A percentile compares a stretch with the other conserved stretches of the same genome.
Evolutionary conservation across 2,329 filamentous ascomycete genomes (phyloP).

Genomic region (Ascocoryne sarcoides): DNA sequence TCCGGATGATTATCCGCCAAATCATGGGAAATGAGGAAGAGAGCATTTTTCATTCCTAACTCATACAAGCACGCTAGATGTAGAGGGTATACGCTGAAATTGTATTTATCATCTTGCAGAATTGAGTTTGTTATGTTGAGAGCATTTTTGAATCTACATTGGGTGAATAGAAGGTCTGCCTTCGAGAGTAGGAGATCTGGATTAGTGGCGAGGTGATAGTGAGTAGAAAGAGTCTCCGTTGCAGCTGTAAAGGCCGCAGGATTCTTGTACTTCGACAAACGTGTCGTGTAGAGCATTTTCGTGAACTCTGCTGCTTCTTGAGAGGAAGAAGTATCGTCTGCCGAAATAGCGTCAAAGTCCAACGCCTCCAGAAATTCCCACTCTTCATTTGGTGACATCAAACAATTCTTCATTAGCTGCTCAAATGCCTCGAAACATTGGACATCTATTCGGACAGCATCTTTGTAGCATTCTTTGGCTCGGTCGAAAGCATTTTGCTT

Average conservation of each 20-base stretch:
- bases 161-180: conserved; percentile 86
- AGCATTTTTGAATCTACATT: conserved; percentile 86
- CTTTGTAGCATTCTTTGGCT: conserved; percentile 97
- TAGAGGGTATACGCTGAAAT: conserved; percentile 80
- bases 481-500: conserved; percentile 97
- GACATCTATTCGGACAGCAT: conserved; percentile 91
- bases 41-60: conserved; percentile 73
- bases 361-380: conserved; percentile 62
- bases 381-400: conserved; percentile 71
- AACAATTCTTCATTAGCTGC: conserved; percentile 91
- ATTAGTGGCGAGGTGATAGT: conserved; percentile 81
- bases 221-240: conserved; percentile 83
- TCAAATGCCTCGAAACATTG: conserved; percentile 98
- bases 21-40: conserved; percentile 89
- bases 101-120: conserved; percentile 75
- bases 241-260: conserved; percentile 74
- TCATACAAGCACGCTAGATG: conserved; percentile 89
- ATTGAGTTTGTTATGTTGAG: conserved; percentile 77
- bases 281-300: conserved; percentile 91
- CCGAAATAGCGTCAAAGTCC: conserved; percentile 77
- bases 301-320: conserved; percentile 91
- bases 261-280: conserved; percentile 90
- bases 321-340: conserved; percentile 55
- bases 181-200: conserved; percentile 84
- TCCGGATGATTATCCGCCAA: conserved; percentile 86